These are phyloP conservation scores for Diaporthe australafricana DNA, from an alignment of 2,329 filamentous ascomycete species.

Conservation along the genomic window DNA sequence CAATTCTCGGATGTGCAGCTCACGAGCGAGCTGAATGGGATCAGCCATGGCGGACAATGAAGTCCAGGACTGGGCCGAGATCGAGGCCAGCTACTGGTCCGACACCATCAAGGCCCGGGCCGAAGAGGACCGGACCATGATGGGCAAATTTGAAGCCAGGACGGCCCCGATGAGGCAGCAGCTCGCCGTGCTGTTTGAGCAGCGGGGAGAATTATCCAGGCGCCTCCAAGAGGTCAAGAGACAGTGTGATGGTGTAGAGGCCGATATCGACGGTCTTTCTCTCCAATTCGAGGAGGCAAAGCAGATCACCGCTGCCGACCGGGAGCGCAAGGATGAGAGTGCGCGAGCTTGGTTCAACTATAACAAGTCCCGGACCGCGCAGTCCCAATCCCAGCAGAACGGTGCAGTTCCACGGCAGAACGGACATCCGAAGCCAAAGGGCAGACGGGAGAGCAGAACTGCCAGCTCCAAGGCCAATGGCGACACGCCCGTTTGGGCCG, in stretches of 20 bases:
- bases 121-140: conserved; percentile 46
- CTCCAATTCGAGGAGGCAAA: conserved; percentile 33
- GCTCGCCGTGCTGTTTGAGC: conserved; percentile 50
- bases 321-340: conserved; percentile 34
- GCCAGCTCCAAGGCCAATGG: neutral
- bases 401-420: conserved; percentile 18
- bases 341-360: conserved; percentile 32
- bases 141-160: conserved; percentile 47
- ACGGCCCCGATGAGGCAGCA: conserved; percentile 46
- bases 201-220: conserved; percentile 51
- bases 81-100: conserved; percentile 49
- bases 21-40: conserved; percentile 20
- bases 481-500: neutral
- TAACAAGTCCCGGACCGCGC: conserved; percentile 25
- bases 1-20: conserved; percentile 3
- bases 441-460: neutral
- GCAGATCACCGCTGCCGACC: conserved; percentile 33
- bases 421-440: neutral
- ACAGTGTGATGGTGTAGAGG: conserved; percentile 37
- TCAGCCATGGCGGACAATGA: conserved; percentile 28
- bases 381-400: conserved; percentile 26
- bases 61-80: conserved; percentile 50
- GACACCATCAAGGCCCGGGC: conserved; percentile 38
- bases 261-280: conserved; percentile 32
- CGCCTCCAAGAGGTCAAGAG: conserved; percentile 48